Evolutionary conservation across 352 stramenopile species (phyloP).

Genomic region (Pythium utonaiense): DNA sequence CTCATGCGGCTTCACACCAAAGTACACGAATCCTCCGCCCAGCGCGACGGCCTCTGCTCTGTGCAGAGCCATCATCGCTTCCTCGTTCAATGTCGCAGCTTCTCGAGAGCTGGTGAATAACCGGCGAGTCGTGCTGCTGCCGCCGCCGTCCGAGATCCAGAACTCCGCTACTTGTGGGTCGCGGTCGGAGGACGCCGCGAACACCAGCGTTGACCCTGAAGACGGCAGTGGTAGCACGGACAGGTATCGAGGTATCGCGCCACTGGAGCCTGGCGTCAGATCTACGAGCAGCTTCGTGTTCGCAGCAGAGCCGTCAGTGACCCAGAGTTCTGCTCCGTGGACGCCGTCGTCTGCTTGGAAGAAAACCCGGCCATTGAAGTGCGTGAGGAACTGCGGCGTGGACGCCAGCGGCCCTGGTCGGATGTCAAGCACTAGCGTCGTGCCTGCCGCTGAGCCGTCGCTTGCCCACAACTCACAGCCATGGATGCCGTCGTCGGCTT

Average conservation of each 20-base stretch:
- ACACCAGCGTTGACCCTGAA: constrained; percentile 20
- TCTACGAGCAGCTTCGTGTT: constrained; percentile 60
- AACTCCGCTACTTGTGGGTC: constrained; percentile 49
- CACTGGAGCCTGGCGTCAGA: constrained; percentile 40
- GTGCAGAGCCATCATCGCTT: constrained; percentile 29
- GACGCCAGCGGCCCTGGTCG: constrained; percentile 35
- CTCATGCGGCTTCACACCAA: constrained; percentile 7
- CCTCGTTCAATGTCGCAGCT: constrained; percentile 25
- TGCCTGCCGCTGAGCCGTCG: constrained; percentile 49
- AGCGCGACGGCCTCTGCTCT: constrained; percentile 10
- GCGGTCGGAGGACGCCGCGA: constrained; percentile 34
- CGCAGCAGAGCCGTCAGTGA: constrained; percentile 44
- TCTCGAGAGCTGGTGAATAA: constrained; percentile 43
- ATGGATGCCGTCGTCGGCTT: constrained; percentile 77
- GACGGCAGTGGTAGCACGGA: constrained; percentile 24
- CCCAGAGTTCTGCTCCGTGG: constrained; percentile 78
- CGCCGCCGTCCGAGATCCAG: constrained; percentile 65
- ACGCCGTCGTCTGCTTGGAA: constrained; percentile 85
- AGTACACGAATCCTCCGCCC: constrained; percentile 23
- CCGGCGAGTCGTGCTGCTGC: constrained; percentile 36
- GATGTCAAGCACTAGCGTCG: constrained; percentile 64
- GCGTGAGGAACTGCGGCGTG: constrained; percentile 47
- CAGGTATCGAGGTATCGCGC: constrained; percentile 48
- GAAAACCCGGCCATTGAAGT: constrained; percentile 39
- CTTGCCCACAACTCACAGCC: constrained; percentile 81